Evolutionary conservation across 2,329 filamentous ascomycete species (phyloP), one percentile per base, ranked within the genome.

Genomic region (Knoxdaviesia capensis): DNA sequence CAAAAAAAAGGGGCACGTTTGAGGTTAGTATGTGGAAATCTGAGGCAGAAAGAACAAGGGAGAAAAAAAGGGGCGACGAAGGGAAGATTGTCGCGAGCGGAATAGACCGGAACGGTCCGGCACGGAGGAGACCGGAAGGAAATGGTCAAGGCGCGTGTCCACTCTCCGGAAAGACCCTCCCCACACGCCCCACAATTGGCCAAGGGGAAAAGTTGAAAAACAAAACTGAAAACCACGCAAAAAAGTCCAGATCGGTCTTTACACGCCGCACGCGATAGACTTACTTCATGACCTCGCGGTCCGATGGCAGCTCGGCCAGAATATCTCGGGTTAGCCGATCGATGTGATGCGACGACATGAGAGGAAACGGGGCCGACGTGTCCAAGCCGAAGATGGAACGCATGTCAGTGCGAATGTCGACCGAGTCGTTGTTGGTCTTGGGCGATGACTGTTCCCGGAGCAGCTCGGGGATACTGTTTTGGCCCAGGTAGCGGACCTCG

Each of bases 391-490:
- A 61, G 40, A 79, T 77, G 37, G 74, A 75, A 45, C 73, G 65
- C 65, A 78, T 77, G 55, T 78, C 74, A 49, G 68, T 66, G 41
- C 74, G 68, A 41, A 78, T 75, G 48, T 71, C 70, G 51, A 67
- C 62, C 39, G 62, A 65, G 42, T 69, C 63, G 43, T 63, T 63
- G 44, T 66, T 64, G 43, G 69, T 65, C 47, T 61, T 66, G 35
- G 66, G 58, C 3, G 68, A 66, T 3, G 69, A 66, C 51, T 77
- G 74, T 51, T 78, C 74, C 45, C 72, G 65, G 35, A 79, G 59
- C 34, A 79, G 58, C n/a, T 72, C 74, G 6, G 74, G 74, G 43
- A 78, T 79, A 52, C 73, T 77, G 55, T 79, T 79, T 51, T 78
- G 71, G 31, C 74, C 74, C 33, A 79, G 63, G 54, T 77, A 79